These are phyloP conservation scores for Potentilla sterilis DNA, from an alignment of 306 rosid species.

Conservation along the genomic window DNA sequence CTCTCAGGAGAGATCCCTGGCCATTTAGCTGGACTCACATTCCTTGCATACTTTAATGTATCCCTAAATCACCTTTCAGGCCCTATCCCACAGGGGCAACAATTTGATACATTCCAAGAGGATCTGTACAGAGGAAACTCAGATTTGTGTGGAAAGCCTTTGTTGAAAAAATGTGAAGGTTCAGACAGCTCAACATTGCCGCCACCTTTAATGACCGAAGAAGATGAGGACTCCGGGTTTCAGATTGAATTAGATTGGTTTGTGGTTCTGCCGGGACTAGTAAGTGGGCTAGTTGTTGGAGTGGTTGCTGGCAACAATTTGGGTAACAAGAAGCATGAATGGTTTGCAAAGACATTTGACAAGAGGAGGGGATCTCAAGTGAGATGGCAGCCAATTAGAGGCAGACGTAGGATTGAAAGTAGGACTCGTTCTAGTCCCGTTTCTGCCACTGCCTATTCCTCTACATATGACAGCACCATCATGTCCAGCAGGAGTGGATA, in stretches of 20 bases:
- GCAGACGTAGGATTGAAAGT: not conserved
- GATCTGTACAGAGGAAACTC: conserved; percentile 13
- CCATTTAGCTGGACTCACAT: not conserved
- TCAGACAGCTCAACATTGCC: not conserved
- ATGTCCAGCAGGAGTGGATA: not conserved
- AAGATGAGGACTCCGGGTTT: not conserved
- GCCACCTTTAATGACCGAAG: not conserved
- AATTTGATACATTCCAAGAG: conserved; percentile 13
- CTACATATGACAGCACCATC: not conserved
- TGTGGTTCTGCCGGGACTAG: not conserved
- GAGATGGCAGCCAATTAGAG: not conserved
- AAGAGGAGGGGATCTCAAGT: not conserved
- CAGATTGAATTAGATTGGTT: not conserved
- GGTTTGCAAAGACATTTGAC: conserved; percentile 4
- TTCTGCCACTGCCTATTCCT: not conserved
- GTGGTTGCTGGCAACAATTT: not conserved
- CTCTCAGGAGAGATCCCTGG: conserved; percentile 17
- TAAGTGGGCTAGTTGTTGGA: conserved; percentile 12
- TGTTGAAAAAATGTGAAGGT: conserved; percentile 11
- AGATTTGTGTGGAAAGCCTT: conserved; percentile 17
- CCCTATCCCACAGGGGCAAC: conserved; percentile 11
- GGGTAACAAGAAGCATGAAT: not conserved
- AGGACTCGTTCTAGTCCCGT: not conserved
- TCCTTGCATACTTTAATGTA: conserved; percentile 12
- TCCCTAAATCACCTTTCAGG: conserved; percentile 5